Percentiles rank a stretch among this genome's conserved stretches.
phyloP scores from a whole-genome alignment of 2,329 filamentous ascomycete species.

The Ploettnerulaceae sp. region DNA sequence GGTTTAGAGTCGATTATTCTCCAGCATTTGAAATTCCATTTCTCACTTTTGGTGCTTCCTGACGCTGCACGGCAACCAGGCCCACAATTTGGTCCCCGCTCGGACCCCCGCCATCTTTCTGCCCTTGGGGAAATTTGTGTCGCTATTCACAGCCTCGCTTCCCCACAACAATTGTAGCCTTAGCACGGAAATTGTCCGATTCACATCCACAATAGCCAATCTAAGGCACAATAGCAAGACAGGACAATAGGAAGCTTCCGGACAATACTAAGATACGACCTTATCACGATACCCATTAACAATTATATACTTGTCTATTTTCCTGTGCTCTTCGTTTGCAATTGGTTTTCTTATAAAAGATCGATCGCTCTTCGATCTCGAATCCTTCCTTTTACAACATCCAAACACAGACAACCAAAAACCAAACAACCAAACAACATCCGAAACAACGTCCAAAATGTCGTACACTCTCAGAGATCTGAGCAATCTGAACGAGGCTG shows the following conservation, averaged over 20 bases:
- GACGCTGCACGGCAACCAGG: no score
- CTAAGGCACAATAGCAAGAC: slow-evolving; percentile 12
- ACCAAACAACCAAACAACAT: neutral
- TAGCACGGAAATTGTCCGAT: slow-evolving; percentile 4
- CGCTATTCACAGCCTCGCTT: slow-evolving; percentile 5
- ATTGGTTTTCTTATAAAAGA: slow-evolving; percentile 12
- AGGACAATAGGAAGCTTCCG: slow-evolving; percentile 17
- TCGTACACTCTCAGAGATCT: slow-evolving; percentile 13
- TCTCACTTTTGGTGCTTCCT: no score
- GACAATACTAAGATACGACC: slow-evolving; percentile 3
- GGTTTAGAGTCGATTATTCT: no score
- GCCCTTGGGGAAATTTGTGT: slow-evolving; percentile 4
- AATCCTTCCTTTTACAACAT: no score
- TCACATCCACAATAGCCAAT: slow-evolving; percentile 6
- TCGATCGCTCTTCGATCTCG: no score
- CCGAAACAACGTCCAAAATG: slow-evolving; percentile 16
- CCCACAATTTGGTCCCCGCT: no score
- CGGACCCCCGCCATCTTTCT: neutral
- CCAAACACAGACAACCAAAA: neutral
- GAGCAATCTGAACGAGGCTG: slow-evolving; percentile 54
- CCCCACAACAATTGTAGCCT: slow-evolving; percentile 7
- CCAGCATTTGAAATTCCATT: no score
- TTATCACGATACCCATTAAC: slow-evolving; percentile 11
- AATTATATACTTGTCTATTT: no score
- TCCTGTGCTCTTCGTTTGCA: slow-evolving; percentile 1